phyloP scores from a whole-genome alignment of 352 stramenopile genomes.

The Phytophthora brassicae region DNA sequence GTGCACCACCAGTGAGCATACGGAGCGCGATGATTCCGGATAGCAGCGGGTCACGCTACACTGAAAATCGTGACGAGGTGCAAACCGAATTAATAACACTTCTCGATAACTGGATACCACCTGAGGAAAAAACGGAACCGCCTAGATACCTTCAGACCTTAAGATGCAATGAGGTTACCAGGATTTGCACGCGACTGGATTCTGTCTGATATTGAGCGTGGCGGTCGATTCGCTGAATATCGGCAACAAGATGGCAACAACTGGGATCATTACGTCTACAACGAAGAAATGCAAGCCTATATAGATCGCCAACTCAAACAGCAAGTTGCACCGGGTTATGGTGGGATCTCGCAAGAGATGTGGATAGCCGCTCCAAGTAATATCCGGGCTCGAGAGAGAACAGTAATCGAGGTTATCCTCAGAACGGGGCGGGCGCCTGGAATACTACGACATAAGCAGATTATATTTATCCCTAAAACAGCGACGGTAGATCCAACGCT shows the following conservation, averaged over 20 bases:
- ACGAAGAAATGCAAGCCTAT: background rate
- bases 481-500: background rate
- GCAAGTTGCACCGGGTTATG: too few species aligned
- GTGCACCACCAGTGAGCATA: background rate
- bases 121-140: background rate
- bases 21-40: background rate
- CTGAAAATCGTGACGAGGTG: background rate
- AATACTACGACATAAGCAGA: background rate
- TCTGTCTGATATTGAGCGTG: background rate
- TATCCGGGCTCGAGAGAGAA: background rate
- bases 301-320: background rate
- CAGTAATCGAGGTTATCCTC: background rate
- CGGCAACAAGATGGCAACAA: background rate
- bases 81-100: background rate
- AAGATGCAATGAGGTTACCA: background rate
- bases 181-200: background rate
- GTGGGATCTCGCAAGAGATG: too few species aligned
- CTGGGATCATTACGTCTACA: slow-evolving; percentile 2
- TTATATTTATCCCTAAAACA: background rate
- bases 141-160: background rate
- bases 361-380: too few species aligned
- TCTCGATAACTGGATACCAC: background rate
- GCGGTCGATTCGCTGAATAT: background rate
- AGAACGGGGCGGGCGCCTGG: background rate
- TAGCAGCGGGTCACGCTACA: background rate